phyloP scores from a whole-genome alignment of 768 basidiomycete genomes.

The Lactarius indigo region DNA sequence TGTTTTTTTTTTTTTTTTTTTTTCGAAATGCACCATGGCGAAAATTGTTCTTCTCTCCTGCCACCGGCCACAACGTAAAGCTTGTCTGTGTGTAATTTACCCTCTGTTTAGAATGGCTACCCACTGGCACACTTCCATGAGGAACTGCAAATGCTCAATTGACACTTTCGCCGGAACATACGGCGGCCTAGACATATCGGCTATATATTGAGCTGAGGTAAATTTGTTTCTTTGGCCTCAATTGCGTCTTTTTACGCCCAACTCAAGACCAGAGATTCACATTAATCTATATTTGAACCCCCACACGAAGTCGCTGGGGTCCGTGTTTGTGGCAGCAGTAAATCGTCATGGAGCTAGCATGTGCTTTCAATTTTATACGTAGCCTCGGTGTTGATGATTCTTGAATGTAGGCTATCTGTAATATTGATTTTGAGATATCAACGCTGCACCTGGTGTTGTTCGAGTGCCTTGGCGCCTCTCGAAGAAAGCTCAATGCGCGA shows the following conservation, averaged over 20 bases:
- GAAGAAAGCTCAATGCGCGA: background rate
- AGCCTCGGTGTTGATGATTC: background rate
- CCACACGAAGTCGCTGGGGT: background rate
- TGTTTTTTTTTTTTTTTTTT: background rate
- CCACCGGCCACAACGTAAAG: background rate
- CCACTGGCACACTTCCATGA: background rate
- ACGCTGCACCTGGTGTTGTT: background rate
- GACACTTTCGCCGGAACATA: background rate
- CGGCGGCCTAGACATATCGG: background rate
- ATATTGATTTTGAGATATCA: background rate
- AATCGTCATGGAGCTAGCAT: background rate
- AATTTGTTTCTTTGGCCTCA: background rate
- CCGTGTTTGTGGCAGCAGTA: background rate
- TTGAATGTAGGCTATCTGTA: background rate
- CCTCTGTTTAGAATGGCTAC: background rate
- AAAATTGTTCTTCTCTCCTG: background rate
- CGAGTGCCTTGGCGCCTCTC: background rate
- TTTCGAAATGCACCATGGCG: background rate
- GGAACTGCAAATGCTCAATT: background rate
- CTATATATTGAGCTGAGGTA: background rate
- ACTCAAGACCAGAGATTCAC: background rate
- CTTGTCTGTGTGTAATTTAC: background rate
- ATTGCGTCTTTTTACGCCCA: background rate
- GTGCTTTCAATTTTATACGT: background rate
- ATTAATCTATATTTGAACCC: background rate